Conservation (phyloP, 306 rosid species). For the Acacia confusa region DNA sequence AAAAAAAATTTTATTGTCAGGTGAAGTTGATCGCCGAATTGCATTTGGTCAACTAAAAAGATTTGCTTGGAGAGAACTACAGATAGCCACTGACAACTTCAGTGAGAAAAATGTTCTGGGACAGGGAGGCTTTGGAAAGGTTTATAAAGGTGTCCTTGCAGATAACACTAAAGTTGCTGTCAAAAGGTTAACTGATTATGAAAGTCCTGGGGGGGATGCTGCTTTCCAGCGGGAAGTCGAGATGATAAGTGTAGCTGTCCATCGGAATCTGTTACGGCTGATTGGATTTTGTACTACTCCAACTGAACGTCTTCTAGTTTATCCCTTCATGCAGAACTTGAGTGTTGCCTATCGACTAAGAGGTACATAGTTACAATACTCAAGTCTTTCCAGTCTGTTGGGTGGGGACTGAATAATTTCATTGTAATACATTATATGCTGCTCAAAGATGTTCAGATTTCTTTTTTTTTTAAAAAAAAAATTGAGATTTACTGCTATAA, state of each 20-base stretch:
- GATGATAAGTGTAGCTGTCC: slow-evolving; percentile 99
- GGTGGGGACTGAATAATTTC: slow-evolving; percentile 4
- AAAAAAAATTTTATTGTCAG: too few species aligned
- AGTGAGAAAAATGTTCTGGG: slow-evolving; percentile 91
- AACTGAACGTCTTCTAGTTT: slow-evolving; percentile 89
- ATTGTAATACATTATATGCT: neutral
- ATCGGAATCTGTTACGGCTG: slow-evolving; percentile 77
- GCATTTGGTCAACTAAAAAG: slow-evolving; percentile 92
- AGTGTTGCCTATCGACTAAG: slow-evolving; percentile 92
- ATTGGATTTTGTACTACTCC: slow-evolving; percentile 96
- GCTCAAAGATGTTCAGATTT: neutral
- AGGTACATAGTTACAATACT: slow-evolving; percentile 50
- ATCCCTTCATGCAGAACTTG: slow-evolving; percentile 96
- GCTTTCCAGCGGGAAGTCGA: slow-evolving; percentile 99
- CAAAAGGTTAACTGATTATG: slow-evolving; percentile 87
- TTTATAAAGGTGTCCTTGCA: slow-evolving; percentile 89
- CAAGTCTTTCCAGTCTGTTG: slow-evolving; percentile 16
- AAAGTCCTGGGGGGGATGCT: slow-evolving; percentile 97
- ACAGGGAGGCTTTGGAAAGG: slow-evolving; percentile 99
- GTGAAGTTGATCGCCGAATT: slow-evolving; percentile 96
- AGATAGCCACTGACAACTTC: slow-evolving; percentile 87
- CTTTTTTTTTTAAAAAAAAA: neutral
- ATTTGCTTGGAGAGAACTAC: slow-evolving; percentile 93
- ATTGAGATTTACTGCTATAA: neutral
- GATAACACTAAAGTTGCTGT: slow-evolving; percentile 93